Percentiles rank a stretch among this genome's conserved stretches.
Evolutionary conservation across 2,329 filamentous ascomycete genomes (phyloP).

Genomic region (Venturia pyrina): DNA sequence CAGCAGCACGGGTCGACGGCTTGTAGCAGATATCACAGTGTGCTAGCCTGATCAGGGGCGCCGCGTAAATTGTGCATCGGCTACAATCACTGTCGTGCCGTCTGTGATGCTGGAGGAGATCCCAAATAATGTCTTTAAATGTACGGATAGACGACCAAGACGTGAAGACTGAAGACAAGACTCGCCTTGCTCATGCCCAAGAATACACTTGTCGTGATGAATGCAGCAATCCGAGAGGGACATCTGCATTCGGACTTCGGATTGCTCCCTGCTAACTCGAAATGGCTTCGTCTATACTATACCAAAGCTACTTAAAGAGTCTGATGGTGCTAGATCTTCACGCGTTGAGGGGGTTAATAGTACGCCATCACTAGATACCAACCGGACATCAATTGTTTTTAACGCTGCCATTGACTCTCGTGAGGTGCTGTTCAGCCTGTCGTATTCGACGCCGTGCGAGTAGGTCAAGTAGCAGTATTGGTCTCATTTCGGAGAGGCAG

Average conservation of each 20-base stretch:
- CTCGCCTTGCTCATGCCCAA: too few relatives aligned
- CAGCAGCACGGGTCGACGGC: not conserved
- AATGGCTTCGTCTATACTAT: slow-evolving; percentile 1
- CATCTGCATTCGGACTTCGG: not conserved
- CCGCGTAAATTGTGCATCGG: not conserved
- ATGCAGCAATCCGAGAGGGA: not conserved
- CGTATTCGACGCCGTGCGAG: too few relatives aligned
- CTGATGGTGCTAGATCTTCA: not conserved
- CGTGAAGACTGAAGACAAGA: too few relatives aligned
- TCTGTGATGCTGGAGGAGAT: not conserved
- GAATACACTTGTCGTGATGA: not conserved
- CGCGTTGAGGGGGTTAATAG: too few relatives aligned
- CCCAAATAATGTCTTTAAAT: too few relatives aligned
- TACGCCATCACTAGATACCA: too few relatives aligned
- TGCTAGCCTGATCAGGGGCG: not conserved
- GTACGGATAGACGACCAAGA: too few relatives aligned
- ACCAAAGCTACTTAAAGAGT: not conserved
- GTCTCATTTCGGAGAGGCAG: not conserved
- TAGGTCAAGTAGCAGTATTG: not conserved
- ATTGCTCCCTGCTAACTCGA: not conserved
- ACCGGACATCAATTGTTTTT: too few relatives aligned
- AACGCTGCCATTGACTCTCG: too few relatives aligned
- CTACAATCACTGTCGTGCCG: not conserved
- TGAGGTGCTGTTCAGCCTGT: too few relatives aligned
- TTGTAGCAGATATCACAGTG: not conserved